These are phyloP conservation scores for Codiaeum variegatum DNA, from an alignment of 441 rosid species.

Conservation along the genomic window DNA sequence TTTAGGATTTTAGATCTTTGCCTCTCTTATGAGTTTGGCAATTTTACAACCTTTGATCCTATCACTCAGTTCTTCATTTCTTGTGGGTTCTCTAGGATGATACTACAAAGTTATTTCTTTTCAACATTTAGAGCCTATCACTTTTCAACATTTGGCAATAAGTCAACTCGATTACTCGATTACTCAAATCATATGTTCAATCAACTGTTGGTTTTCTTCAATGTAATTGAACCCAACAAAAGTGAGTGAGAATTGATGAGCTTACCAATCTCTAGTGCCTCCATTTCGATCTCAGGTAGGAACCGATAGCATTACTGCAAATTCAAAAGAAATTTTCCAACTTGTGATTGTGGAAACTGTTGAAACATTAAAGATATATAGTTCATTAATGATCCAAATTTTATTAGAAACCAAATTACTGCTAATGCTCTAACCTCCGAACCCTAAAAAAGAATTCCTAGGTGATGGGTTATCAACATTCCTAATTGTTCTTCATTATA, in stretches of 20 bases:
- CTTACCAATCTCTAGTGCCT: conserved; percentile 40
- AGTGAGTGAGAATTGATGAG: conserved; percentile 40
- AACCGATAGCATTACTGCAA: conserved; percentile 50
- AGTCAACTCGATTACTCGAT: no score
- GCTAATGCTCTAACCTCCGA: conserved; percentile 48
- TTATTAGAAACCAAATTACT: conserved; percentile 46
- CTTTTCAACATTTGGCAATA: no score
- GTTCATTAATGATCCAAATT: conserved; percentile 50
- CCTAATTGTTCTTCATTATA: conserved; percentile 32
- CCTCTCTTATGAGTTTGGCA: conserved; percentile 37
- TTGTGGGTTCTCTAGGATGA: conserved; percentile 59
- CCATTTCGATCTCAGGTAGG: conserved; percentile 67
- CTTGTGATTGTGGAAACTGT: conserved; percentile 39
- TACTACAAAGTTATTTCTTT: conserved; percentile 51
- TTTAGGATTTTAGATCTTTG: conserved; percentile 40
- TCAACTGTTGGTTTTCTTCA: conserved; percentile 65
- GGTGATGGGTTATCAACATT: conserved; percentile 39
- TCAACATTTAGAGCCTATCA: conserved; percentile 65
- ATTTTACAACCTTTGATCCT: conserved; percentile 38
- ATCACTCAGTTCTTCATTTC: conserved; percentile 60
- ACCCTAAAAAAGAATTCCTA: conserved; percentile 49
- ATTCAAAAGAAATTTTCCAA: conserved; percentile 51
- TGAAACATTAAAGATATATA: conserved; percentile 45
- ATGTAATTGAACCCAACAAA: conserved; percentile 45
- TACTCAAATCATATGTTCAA: no score